Evolutionary conservation across 768 basidiomycete genomes (phyloP), one percentile per base, ranked within the genome.

Genomic region (Kwoniella pini): DNA sequence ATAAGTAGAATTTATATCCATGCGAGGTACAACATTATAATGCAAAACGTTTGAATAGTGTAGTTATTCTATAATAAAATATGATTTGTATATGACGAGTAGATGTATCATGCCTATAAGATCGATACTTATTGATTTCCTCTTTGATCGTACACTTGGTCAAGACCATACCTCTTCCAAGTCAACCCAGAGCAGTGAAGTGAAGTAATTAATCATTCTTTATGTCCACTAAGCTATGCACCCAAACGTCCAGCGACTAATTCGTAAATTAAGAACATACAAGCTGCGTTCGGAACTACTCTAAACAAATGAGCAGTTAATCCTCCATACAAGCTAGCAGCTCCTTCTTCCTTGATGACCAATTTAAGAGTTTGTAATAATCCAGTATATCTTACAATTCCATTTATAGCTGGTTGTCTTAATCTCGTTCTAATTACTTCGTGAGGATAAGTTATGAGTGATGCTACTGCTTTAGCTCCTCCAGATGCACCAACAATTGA

Each of bases 221-320:
- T 36, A 15, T 36, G 33, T 9, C 33, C 1, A n/a, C n/a, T n/a
- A n/a, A n/a, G 22, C 31, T 46, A 65, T 26, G 58, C 19, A 28
- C 63, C 67, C 59, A 74, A 53, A 40, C 58, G 58, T 40, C 64
- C 67, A 36, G 72, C 72, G 2, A 71, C 81, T 24, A 88, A 86
- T 77, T 98, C 94, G 72, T 97, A 97, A 73, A 96, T 92, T 62
- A 86, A 87, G 80, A 88, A 99, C 95, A 98, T 97, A 65, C 94
- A 90, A 0, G 88, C 89, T 0, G 95, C 95, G 69, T 99, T 99
- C 6, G 95, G 95, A 3, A 99, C 90, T 58, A 97, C 93, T 50
- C 96, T 87, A 85, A 99, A 88, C 58, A 99, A 82, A 77, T 98
- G 96, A 0, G 96, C 93, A 54, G 87, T 88, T 56, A 99, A 84